Base-by-base conservation (phyloP, 2,329 filamentous ascomycete genomes). In the Elsinoe ampelina region DNA sequence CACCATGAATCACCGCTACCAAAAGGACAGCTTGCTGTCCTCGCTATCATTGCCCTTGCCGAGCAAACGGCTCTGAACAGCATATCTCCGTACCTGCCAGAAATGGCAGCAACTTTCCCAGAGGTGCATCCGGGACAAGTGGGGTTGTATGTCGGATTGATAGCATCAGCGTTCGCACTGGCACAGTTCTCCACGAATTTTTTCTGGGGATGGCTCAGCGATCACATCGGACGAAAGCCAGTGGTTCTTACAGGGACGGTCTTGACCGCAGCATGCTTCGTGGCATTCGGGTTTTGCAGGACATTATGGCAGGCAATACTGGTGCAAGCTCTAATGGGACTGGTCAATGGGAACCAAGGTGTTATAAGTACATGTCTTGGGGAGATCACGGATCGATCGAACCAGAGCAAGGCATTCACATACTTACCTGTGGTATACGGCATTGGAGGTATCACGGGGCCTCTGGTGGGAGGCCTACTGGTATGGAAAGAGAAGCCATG, bases 21-120 rank as follows among this genome's bases (percentile, higher is more conserved):
- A 0, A 82, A 83, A 62, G 83, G 79, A 63, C 93, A 97, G 74
- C 84, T 98, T 59, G 79, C 84, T 4, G 81, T 97, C 11, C 76
- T 98, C 34, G 92, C 92, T 1, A 75, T 96, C 62, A 87, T 98
- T 59, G 91, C 91, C 5, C 78, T 98, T 19, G 87, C 88, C 55
- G 93, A 98, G 69, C 93, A 98, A 76, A 97, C 92, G 0, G 93
- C 93, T 0, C 80, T 98, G 67, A 98, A 98, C 71, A 95, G 90
- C 19, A 96, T 98, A 66, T 87, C 86, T 10, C 93, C 93, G 1
- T 98, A 98, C 70, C 81, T 98, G 1, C 93, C 93, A 0, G 82
- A 90, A 64, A 97, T 98, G 92, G 85, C 91, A 1, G 81, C 83
- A 19, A 84, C 83, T 1, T 97, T 97, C 68, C 87, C 89, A 1